Evolutionary conservation across 176 grass and related monocot genomes (phyloP).

Genomic region (Eleusine coracana): DNA sequence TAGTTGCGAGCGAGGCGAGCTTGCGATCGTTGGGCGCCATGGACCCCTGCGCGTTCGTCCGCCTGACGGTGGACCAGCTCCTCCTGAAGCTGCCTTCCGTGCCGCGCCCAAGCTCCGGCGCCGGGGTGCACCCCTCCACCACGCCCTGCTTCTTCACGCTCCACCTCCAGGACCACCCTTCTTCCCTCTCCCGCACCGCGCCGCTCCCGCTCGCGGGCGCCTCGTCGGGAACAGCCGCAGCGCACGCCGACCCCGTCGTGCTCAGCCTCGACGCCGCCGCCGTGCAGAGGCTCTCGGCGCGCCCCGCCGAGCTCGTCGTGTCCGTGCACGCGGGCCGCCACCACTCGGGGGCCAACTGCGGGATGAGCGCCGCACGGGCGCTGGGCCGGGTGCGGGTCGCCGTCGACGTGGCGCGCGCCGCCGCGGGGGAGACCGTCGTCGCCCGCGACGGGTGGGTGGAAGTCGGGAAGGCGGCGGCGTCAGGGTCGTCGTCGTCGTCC

Average conservation of each 20-base stretch:
- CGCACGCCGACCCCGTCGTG: conserved; percentile 47
- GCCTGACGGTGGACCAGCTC: conserved; percentile 78
- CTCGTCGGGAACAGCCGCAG: not conserved
- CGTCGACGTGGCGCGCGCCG: conserved; percentile 57
- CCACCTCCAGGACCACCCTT: conserved; percentile 53
- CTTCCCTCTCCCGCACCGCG: conserved; percentile 57
- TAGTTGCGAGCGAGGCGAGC: not conserved
- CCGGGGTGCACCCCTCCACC: conserved; percentile 70
- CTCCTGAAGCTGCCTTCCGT: conserved; percentile 74
- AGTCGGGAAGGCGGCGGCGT: conserved; percentile 49
- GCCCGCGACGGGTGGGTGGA: conserved; percentile 75
- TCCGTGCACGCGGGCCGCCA: conserved; percentile 62
- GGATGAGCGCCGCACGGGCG: conserved; percentile 48
- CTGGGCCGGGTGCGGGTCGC: conserved; percentile 61
- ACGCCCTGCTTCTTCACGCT: conserved; percentile 90
- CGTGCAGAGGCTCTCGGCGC: conserved; percentile 55
- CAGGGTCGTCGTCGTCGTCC: not conserved
- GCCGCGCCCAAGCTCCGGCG: conserved; percentile 49
- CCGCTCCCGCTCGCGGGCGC: conserved; percentile 61
- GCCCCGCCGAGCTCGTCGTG: conserved; percentile 60
- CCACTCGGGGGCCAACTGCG: conserved; percentile 53
- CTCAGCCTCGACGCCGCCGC: conserved; percentile 73
- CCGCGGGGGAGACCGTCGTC: conserved; percentile 50
- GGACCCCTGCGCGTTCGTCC: conserved; percentile 96
- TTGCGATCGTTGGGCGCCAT: conserved; percentile 27